Evolutionary conservation across 2,329 filamentous ascomycete species (phyloP).

Genomic region (Xylaria sp.): DNA sequence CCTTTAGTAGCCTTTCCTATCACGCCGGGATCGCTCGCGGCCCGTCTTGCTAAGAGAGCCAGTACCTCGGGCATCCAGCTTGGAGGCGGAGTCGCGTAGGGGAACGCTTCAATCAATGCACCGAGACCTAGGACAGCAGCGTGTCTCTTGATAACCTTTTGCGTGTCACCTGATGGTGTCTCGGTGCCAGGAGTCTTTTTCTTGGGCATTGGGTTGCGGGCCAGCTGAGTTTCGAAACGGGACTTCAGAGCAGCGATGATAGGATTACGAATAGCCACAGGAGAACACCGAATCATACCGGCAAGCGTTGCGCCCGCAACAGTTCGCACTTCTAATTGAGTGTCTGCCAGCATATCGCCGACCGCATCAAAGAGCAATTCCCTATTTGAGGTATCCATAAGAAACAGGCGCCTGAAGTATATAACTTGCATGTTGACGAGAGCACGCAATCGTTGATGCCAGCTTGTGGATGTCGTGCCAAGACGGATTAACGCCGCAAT

Average conservation of each 20-base stretch:
- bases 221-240: slow-evolving; percentile 82
- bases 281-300: slow-evolving; percentile 98
- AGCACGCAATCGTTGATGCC: slow-evolving; percentile 94
- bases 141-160: slow-evolving; percentile 83
- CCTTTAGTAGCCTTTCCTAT: slow-evolving; percentile 96
- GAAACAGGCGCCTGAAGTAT: slow-evolving; percentile 95
- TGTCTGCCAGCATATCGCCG: slow-evolving; percentile 92
- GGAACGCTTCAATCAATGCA: slow-evolving; percentile 92
- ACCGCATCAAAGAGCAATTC: slow-evolving; percentile 88
- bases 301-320: slow-evolving; percentile 93
- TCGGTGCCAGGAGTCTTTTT: slow-evolving; percentile 71
- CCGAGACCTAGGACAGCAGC: slow-evolving; percentile 92
- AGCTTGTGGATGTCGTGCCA: slow-evolving; percentile 83
- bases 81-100: slow-evolving; percentile 92
- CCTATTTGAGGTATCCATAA: slow-evolving; percentile 79
- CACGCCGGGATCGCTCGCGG: slow-evolving; percentile 87
- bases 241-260: slow-evolving; percentile 80
- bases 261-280: slow-evolving; percentile 78
- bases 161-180: slow-evolving; percentile 75
- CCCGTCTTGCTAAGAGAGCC: slow-evolving; percentile 83
- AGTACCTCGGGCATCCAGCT: slow-evolving; percentile 93
- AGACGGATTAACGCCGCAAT: slow-evolving; percentile 88
- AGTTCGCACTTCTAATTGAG: slow-evolving; percentile 92
- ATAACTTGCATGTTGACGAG: slow-evolving; percentile 99
- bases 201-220: slow-evolving; percentile 88